Evolutionary conservation across 2,329 filamentous ascomycete genomes (phyloP).

Genomic region (Apiospora phragmitis): DNA sequence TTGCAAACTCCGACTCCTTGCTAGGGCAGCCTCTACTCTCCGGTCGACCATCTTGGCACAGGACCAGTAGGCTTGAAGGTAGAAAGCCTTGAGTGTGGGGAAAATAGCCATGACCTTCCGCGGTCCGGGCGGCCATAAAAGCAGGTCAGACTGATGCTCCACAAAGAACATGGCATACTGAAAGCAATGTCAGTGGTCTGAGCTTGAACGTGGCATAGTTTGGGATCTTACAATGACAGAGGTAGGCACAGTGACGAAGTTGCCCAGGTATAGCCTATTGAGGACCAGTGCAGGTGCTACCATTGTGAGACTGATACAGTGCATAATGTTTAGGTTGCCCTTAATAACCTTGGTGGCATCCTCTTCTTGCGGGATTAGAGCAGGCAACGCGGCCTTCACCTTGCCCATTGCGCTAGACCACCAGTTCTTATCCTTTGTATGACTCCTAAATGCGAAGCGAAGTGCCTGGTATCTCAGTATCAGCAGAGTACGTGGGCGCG

Average conservation of each 20-base stretch:
- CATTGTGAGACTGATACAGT: slow-evolving; percentile 50
- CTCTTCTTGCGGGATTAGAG: slow-evolving; percentile 9
- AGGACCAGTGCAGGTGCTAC: slow-evolving; percentile 69
- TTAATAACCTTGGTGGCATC: neutral
- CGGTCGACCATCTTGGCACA: slow-evolving; percentile 49
- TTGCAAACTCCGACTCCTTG: slow-evolving; percentile 37
- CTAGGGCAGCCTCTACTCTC: slow-evolving; percentile 26
- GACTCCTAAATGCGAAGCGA: slow-evolving; percentile 8
- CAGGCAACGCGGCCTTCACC: slow-evolving; percentile 9
- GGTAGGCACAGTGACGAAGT: slow-evolving; percentile 40
- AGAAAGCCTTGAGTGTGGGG: slow-evolving; percentile 43
- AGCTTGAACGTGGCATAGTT: neutral
- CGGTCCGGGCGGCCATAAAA: slow-evolving; percentile 55
- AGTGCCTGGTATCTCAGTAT: neutral
- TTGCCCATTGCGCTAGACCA: slow-evolving; percentile 5
- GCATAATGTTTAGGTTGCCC: slow-evolving; percentile 21
- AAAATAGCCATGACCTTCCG: slow-evolving; percentile 51
- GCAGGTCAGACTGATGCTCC: slow-evolving; percentile 44
- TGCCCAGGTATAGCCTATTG: slow-evolving; percentile 64
- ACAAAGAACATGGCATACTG: slow-evolving; percentile 51
- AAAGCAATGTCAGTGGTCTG: neutral
- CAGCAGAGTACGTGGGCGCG: neutral
- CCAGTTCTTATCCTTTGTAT: neutral
- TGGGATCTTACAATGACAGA: slow-evolving; percentile 28
- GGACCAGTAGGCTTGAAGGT: slow-evolving; percentile 46